Conservation (phyloP, 768 basidiomycete genomes). For the Gymnopilus junonius region DNA sequence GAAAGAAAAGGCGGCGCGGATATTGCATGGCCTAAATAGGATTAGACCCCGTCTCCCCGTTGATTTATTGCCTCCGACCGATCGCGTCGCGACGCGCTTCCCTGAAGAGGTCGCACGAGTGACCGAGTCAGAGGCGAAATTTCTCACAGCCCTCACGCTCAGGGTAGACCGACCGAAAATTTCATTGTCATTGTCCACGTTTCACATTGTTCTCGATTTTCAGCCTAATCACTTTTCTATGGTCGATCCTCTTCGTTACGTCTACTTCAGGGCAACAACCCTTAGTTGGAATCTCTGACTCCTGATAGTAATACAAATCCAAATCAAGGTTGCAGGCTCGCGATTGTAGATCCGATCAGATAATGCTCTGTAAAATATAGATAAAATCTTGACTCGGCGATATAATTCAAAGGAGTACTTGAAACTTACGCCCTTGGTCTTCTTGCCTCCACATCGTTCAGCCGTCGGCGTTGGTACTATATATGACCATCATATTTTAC, state of each 20-base stretch:
- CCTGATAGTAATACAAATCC: too few species aligned
- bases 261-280: too few species aligned
- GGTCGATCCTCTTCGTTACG: too few species aligned
- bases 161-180: neutral
- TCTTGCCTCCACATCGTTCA: neutral
- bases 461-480: neutral
- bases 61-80: neutral
- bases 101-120: too few species aligned
- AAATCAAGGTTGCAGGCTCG: too few species aligned
- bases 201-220: neutral
- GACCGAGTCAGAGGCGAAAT: neutral
- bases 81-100: slow-evolving; percentile 1
- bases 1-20: neutral
- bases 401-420: too few species aligned
- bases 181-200: too few species aligned
- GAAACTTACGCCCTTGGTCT: neutral
- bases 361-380: neutral
- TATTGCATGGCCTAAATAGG: slow-evolving; percentile 1
- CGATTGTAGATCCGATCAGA: too few species aligned
- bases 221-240: neutral
- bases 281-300: too few species aligned
- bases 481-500: neutral
- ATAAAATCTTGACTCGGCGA: too few species aligned
- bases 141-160: neutral
- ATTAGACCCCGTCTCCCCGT: neutral